Evolutionary conservation across 257 asterid genomes (phyloP), one percentile per base, ranked within the genome.

Genomic region (Nicotiana noctiflora): DNA sequence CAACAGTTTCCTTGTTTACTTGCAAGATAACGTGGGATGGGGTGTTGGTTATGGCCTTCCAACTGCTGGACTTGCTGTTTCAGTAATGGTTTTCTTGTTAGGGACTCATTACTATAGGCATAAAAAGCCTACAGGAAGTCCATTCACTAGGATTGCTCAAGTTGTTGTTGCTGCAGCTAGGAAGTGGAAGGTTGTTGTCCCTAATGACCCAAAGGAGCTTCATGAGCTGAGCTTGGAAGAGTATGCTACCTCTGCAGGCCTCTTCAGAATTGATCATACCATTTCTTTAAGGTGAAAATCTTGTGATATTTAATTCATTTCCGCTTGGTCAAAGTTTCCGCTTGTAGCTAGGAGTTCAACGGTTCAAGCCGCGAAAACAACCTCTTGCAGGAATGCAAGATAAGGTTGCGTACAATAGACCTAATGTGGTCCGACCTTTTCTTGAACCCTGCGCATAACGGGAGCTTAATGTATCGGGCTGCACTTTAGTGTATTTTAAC

Each of bases 1-100:
- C 77, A 89, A 90, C 82, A 89, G 88, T 25, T 87, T 90, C 65
- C 87, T 92, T 1, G 75, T 92, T 51, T 92, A 92, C 87, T 84
- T 90, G 25, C 94, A 92, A 79, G 93, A 90, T 75, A 84, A 53
- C 14, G 91, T 86, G 3, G 92, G 94, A 0, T 88, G 93, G 94
- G 65, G 85, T 2, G 17, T 88, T 5, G 97, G 97, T 74, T 92
- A 92, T 65, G 87, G 84, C 79, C 84, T 92, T 57, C 93, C 97
- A 1, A 87, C 93, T 1, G 64, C 59, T 0, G 93, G 91, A 25
- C 91, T 92, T 2, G 90, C 82, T 8, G 34, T 90, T 0, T 87
- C 94, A 4, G 84, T 92, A 21, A 8, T 82, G 31, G 82, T 92
- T 25, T 90, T 92, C 72, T n/a, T 89, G 2, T 8, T 82, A 32